Evolutionary conservation across 768 basidiomycete species (phyloP), one percentile per base, ranked within the genome.

Genomic region (Tubosaeta sp.): DNA sequence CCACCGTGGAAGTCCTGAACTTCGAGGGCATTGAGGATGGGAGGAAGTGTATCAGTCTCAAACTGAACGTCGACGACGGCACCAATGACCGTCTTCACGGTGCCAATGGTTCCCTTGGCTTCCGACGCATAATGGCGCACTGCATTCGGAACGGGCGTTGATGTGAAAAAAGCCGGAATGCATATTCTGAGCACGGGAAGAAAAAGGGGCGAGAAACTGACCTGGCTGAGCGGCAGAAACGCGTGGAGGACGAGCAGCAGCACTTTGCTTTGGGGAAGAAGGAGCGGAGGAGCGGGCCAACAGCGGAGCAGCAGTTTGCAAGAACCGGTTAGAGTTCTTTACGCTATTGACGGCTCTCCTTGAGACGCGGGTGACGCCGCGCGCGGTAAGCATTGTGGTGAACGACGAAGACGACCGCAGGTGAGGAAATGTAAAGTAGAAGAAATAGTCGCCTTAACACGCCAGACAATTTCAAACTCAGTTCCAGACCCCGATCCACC

Each of bases 61-160:
- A 98, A 98, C 74, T 97, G 93, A 62, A 99, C 96, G 71, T 99
- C 96, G 68, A 99, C 96, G 76, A 99, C 96, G 75, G 96, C 95
- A 88, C 96, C 96, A 74, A 99, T 99, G 80, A 99, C 94, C 62
- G 93, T 94, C 81, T 97, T 96, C 67, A 97, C 90, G 41, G 81
- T 74, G 62, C 94, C 94, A 62, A 80, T 73, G 48, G 79, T 70
- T 59, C 63, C 72, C 76, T 83, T 86, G 53, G 89, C 81, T 71
- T 95, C 93, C 49, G 94, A 94, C 57, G 94, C 94, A 80, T 94
- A 95, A 44, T 84, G 75, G 69, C 94, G 94, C 57, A 79, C 86
- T 86, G 62, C 12, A 35, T 52, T 50, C 54, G 51, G 51, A 56
- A 39, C 18, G n/a, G 24, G 14, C 18, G n/a, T 10, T 22, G 8